Conservation (phyloP, 805 yeast species). For the Kurtzmaniella fragi region DNA sequence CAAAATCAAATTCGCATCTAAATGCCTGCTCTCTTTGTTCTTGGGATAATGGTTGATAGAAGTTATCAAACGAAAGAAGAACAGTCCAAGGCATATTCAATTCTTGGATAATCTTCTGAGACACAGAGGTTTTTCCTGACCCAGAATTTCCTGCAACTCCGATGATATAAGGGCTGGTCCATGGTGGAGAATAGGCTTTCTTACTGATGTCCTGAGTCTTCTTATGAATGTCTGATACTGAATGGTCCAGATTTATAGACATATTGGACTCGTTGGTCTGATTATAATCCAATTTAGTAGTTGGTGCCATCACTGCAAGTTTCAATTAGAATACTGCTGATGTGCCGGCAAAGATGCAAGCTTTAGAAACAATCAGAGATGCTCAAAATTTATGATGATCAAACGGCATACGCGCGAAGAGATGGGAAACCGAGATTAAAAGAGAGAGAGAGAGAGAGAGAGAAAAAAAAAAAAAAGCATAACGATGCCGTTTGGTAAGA, state of each 20-base stretch:
- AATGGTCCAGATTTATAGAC: no score
- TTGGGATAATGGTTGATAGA: conserved; percentile 67
- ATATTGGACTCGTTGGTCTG: no score
- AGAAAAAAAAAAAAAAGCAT: not conserved
- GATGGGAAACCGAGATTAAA: not conserved
- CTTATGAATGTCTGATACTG: no score
- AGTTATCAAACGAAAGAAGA: conserved; percentile 82
- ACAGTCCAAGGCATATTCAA: conserved; percentile 93
- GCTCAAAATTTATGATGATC: no score
- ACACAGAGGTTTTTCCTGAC: conserved; percentile 91
- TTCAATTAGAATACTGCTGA: not conserved
- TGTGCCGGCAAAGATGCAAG: conserved; percentile 1
- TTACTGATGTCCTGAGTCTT: no score
- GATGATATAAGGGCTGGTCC: conserved; percentile 41
- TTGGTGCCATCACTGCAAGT: not conserved
- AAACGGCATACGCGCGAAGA: no score
- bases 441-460: no score
- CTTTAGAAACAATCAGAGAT: not conserved
- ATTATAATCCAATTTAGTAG: no score
- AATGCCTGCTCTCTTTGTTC: conserved; percentile 65
- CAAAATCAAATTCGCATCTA: conserved; percentile 74
- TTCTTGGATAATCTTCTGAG: conserved; percentile 72
- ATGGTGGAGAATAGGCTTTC: conserved; percentile 32
- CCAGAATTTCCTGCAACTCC: conserved; percentile 53
- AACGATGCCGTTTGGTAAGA: no score